Base-by-base conservation (phyloP, 2,329 filamentous ascomycete genomes). In the Colletotrichum gloeosporioides region DNA sequence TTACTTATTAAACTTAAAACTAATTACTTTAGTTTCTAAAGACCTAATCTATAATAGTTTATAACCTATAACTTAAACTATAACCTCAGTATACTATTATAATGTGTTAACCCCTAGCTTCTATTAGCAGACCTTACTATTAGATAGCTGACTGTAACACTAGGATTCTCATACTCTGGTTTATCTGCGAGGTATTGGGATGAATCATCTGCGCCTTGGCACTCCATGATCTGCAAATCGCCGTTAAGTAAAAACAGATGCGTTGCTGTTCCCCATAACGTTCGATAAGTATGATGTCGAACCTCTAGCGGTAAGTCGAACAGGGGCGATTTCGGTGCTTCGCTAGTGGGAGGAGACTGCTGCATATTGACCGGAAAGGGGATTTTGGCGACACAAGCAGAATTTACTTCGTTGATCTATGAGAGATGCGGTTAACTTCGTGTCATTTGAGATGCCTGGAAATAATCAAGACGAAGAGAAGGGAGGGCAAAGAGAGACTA, bases 341-440 rank as follows among this genome's bases (percentile, higher is more conserved):
- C 39, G 9, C 39, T 44, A 0, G 6, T n/a, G 18, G 39, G 0
- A 44, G 18, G 8, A 32, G 31, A 32, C 16, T 44, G 18, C 13
- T 49, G 9, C 39, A 49, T 49, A 3, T 49, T 49, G 39, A 44
- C 39, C 16, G 36, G 2, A 9, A 18, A 39, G 18, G 4, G 16
- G 1, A 39, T 39, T 18, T 1, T 18, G 36, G 36, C 36, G 36
- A 39, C 8, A 18, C 16, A 39, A 1, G 36, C 4, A 39, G 36
- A 39, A 39, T 18, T 39, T 18, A 3, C 8, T 39, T 1, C 18
- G 0, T 39, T 44, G 16, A 9, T 18, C 0, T 0, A 10, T 18
- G 16, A n/a, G 18, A 3, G 36, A 44, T 8, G 16, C 1, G 8
- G 2, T 5, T 1, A 18, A 18, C 0, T 18, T 44, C 36, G 8